Base-by-base conservation (phyloP, 495 filamentous ascomycete species). In the Clohesyomyces aquaticus region DNA sequence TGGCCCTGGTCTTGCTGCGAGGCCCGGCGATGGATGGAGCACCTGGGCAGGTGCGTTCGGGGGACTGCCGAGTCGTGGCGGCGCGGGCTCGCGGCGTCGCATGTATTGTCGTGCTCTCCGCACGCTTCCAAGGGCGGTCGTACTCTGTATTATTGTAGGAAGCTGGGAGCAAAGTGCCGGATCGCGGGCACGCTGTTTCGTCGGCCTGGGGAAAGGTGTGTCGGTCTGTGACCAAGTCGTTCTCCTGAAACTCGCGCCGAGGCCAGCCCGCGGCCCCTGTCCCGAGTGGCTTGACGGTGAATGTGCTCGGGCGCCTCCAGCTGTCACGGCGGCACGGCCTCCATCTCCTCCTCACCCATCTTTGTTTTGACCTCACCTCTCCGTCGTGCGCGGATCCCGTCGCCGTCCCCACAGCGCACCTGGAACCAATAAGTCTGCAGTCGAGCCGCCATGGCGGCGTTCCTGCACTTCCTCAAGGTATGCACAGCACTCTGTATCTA, bases 391-490 rank as follows among this genome's bases (percentile, higher is more conserved):
- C n/a, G n/a, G n/a, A n/a, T n/a, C n/a, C n/a, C n/a, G n/a, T n/a
- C n/a, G n/a, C n/a, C n/a, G n/a, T n/a, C n/a, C n/a, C n/a, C n/a
- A n/a, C n/a, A n/a, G n/a, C 32, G 32, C 32, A 38, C 6, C 32
- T 38, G 32, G 43, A n/a, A n/a, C 21, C 8, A 47, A 8, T 4
- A 18, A 22, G 14, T 4, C 43, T 47, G 21, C n/a, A 47, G 51
- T 23, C 28, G 43, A 47, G 51, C 16, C 28, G 43, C 55, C 59
- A 67, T 65, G 65, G 46, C 62, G 42, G 65, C 49, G 55, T 71
- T 73, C 55, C 42, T 69, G 41, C 68, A 68, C 46, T 70, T 73
- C 48, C 42, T 73, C 16, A 73, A 73, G 59, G 71, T 71, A 59
- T n/a, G 65, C n/a, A n/a, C n/a, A n/a, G n/a, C n/a, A n/a, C n/a